These are phyloP conservation scores for Excoecaria cochinchinensis DNA, from an alignment of 345 rosid genomes.

Conservation along the genomic window DNA sequence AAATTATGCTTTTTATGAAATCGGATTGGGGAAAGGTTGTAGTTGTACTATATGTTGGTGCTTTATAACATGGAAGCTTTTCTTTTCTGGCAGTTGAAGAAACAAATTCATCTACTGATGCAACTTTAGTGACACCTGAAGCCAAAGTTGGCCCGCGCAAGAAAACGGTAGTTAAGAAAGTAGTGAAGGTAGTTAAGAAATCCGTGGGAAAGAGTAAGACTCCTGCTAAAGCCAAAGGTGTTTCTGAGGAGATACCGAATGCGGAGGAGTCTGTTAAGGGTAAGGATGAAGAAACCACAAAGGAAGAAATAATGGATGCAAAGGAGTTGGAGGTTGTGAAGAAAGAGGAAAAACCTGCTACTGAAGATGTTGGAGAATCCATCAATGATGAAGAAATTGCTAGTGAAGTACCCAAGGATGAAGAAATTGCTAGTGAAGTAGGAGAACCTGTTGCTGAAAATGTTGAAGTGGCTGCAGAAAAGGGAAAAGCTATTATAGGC, in stretches of 20 bases:
- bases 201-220: conserved; percentile 23
- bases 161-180: conserved; percentile 27
- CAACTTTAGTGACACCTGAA: conserved; percentile 17
- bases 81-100: conserved; percentile 21
- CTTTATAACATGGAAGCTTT: neutral
- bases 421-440: conserved; percentile 7
- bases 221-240: conserved; percentile 27
- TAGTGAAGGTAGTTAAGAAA: conserved; percentile 35
- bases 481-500: conserved; percentile 9
- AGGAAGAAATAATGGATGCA: conserved; percentile 12
- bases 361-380: conserved; percentile 11
- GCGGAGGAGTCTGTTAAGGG: conserved; percentile 17
- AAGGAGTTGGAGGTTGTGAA: conserved; percentile 11
- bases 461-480: conserved; percentile 15
- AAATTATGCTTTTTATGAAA: neutral
- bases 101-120: conserved; percentile 17
- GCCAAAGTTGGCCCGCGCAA: conserved; percentile 23
- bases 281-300: conserved; percentile 20
- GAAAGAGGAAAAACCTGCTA: conserved; percentile 7
- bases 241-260: conserved; percentile 16
- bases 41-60: neutral
- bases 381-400: neutral
- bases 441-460: conserved; percentile 22
- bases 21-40: neutral
- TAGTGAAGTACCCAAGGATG: conserved; percentile 7